Percentiles rank a stretch among this genome's conserved stretches.
These are phyloP conservation scores for Grosmannia clavigera DNA, from an alignment of 2,329 filamentous ascomycete species.

Conservation along the genomic window DNA sequence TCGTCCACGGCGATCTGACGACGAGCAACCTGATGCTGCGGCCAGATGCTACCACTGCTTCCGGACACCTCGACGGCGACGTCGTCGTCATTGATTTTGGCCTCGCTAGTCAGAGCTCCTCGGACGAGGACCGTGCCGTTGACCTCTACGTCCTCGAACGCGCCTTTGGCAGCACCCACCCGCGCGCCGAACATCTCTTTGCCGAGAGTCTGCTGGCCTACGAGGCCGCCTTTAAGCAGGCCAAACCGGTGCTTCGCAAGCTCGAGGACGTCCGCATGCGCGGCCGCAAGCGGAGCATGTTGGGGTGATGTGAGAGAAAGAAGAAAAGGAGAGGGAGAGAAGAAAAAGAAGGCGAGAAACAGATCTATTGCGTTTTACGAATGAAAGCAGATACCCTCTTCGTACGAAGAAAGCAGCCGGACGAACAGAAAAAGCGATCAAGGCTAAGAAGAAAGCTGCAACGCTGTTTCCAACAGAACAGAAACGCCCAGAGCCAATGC, in stretches of 20 bases:
- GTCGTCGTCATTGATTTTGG: slow-evolving; percentile 93
- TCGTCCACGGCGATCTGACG: slow-evolving; percentile 91
- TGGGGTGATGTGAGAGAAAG: slow-evolving; percentile 46
- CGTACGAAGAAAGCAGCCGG: neutral
- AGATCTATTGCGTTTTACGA: too few species aligned
- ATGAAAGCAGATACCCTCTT: too few species aligned
- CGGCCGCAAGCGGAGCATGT: slow-evolving; percentile 92
- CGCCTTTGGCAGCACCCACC: slow-evolving; percentile 91
- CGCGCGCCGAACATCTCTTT: slow-evolving; percentile 68
- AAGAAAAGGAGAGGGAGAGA: slow-evolving; percentile 2
- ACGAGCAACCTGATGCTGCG: slow-evolving; percentile 90
- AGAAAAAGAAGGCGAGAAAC: neutral
- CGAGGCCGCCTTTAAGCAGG: slow-evolving; percentile 60
- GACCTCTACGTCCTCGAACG: slow-evolving; percentile 93
- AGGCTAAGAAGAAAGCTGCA: too few species aligned
- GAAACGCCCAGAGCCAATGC: too few species aligned
- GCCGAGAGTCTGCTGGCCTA: slow-evolving; percentile 64
- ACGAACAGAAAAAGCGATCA: neutral
- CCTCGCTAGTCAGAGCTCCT: slow-evolving; percentile 64
- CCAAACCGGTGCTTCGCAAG: slow-evolving; percentile 60
- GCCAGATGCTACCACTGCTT: slow-evolving; percentile 22
- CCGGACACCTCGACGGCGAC: slow-evolving; percentile 46
- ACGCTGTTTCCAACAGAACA: too few species aligned
- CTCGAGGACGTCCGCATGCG: slow-evolving; percentile 88
- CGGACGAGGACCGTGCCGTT: slow-evolving; percentile 89